phyloP scores from a whole-genome alignment of 345 rosid genomes.

The Salix caprea region DNA sequence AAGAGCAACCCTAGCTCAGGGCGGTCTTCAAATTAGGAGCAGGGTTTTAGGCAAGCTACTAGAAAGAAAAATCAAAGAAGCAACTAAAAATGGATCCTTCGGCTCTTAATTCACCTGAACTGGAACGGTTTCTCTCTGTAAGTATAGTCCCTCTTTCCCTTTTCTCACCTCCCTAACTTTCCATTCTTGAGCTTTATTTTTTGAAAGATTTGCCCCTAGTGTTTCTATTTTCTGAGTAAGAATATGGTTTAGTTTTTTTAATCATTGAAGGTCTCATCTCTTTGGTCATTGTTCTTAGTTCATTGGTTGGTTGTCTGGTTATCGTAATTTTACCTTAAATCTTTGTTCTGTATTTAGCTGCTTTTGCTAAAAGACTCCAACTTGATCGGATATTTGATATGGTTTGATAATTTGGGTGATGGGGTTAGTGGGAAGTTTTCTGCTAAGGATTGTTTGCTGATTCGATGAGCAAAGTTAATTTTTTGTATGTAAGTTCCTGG shows the following conservation, averaged over 20 bases:
- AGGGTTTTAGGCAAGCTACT: conserved; percentile 7
- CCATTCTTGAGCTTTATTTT: not conserved
- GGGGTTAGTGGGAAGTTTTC: not conserved
- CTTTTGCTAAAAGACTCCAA: not conserved
- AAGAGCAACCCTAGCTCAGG: conserved; percentile 6
- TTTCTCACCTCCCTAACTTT: not conserved
- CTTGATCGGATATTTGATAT: not conserved
- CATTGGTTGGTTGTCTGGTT: not conserved
- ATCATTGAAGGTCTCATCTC: not conserved
- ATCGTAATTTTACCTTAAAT: not conserved
- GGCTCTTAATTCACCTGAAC: conserved; percentile 36
- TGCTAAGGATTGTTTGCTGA: not conserved
- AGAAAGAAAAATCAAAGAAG: not conserved
- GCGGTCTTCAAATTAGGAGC: not conserved
- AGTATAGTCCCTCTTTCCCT: conserved; percentile 9
- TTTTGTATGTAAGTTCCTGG: not conserved
- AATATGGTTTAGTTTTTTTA: not conserved
- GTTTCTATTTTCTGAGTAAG: not conserved
- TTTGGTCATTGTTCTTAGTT: not conserved
- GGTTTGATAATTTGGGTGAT: not conserved
- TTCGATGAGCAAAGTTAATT: not conserved
- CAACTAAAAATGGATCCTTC: conserved; percentile 36
- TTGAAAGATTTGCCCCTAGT: not conserved
- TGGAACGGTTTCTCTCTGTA: conserved; percentile 59
- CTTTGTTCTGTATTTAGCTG: not conserved